Conservation (phyloP, 805 yeast species). For the Candida ovalis region DNA sequence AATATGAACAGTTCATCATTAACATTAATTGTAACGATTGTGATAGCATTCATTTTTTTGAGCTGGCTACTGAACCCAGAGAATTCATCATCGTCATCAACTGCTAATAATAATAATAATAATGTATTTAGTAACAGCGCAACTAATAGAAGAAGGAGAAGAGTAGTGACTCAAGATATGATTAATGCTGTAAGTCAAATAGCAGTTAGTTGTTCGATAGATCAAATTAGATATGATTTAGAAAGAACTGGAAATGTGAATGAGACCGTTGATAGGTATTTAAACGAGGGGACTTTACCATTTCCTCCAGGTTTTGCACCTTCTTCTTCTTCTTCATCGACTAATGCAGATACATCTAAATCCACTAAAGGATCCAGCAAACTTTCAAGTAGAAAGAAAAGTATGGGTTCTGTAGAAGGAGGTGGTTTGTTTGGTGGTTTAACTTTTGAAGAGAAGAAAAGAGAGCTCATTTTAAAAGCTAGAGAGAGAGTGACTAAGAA, state of each 20-base stretch:
- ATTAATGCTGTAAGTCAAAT: constrained; percentile 79
- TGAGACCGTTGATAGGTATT: constrained; percentile 67
- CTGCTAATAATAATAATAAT: not conserved
- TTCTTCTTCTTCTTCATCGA: constrained; percentile 2
- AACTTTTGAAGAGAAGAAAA: constrained; percentile 44
- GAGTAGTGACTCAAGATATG: constrained; percentile 62
- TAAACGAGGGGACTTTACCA: constrained; percentile 60
- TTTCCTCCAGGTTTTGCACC: constrained; percentile 11
- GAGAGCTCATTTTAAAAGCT: constrained; percentile 58
- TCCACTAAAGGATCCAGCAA: not conserved
- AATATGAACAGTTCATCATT: constrained; percentile 39
- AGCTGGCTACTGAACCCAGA: constrained; percentile 67
- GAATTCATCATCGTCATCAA: constrained; percentile 11
- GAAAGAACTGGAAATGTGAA: constrained; percentile 78
- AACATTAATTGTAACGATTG: constrained; percentile 44
- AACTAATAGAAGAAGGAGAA: constrained; percentile 6
- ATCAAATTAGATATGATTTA: constrained; percentile 71
- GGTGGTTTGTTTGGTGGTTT: constrained; percentile 38
- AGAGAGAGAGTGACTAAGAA: constrained; percentile 46
- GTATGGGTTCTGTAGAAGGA: not conserved
- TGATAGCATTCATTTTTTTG: constrained; percentile 53
- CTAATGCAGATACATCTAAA: not conserved
- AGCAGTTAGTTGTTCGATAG: constrained; percentile 67
- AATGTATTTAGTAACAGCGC: not conserved
- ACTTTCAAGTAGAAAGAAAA: not conserved